Evolutionary conservation across 129 eudicot genomes (phyloP).

Genomic region (Arctium lappa): DNA sequence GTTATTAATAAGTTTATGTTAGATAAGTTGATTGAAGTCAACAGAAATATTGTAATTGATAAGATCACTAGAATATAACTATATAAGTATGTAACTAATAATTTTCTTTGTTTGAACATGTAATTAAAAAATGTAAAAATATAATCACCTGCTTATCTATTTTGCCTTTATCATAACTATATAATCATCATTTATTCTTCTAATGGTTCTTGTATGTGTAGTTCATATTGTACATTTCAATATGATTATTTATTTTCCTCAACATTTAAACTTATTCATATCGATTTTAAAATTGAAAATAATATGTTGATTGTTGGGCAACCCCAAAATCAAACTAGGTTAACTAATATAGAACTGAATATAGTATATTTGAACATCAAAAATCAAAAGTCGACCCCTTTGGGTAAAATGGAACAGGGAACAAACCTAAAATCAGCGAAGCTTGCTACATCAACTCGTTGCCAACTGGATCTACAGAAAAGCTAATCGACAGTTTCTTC

Average conservation of each 20-base stretch:
- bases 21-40: neutral
- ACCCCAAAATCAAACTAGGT: neutral
- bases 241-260: neutral
- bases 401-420: constrained; percentile 12
- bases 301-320: neutral
- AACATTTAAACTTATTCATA: neutral
- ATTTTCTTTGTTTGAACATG: neutral
- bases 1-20: neutral
- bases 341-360: neutral
- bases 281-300: neutral
- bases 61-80: neutral
- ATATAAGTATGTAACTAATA: neutral
- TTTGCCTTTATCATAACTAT: neutral
- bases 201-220: neutral
- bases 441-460: constrained; percentile 72
- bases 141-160: neutral
- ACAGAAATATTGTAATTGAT: neutral
- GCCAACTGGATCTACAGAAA: constrained; percentile 85
- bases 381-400: neutral
- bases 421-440: constrained; percentile 33
- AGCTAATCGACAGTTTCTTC: constrained; percentile 52
- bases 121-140: neutral
- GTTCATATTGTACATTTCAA: neutral
- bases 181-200: neutral
- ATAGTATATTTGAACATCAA: neutral